Evolutionary conservation across 1,139 yeast genomes (phyloP), one percentile per base, ranked within the genome.

Genomic region (Debaryomyces fabryi): DNA sequence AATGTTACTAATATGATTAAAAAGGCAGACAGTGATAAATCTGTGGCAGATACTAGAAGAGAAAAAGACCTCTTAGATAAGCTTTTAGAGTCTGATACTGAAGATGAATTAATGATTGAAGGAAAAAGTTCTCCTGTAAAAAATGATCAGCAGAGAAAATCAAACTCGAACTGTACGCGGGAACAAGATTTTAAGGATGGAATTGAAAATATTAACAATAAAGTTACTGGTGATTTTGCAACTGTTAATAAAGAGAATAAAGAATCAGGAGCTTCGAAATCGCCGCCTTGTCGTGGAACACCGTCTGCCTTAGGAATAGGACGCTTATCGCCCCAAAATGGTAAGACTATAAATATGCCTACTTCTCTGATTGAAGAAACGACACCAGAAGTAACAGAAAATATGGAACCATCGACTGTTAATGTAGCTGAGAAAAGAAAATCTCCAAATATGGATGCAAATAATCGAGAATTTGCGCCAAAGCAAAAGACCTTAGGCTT

Each of bases 1-100:
- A 71, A 73, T 13, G 93, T 88, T 1, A 70, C 81, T 3, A 66
- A 69, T 34, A 58, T 86, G 68, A 76, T 85, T 46, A 34, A 49
- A 51, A 45, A 21, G 49, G 55, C 52, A 23, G 49, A 46, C 6
- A 46, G 39, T 15, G 33, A 35, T 27, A 42, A 50, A 21, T 42
- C 49, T 21, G 49, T 44, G 16, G 48, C 49, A 3, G 48, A 43
- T 8, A 48, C 45, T 38, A 49, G 45, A 36, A 41, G 48, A 25
- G 51, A 35, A 2, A 51, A 41, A 23, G 64, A 62, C 38, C 33
- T 62, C 16, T 53, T 66, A 20, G 70, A 66, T 39, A 52, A 49
- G 15, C 46, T 67, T 23, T 47, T 64, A n/a, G 63, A 61, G 47
- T 64, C 69, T 0, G 67, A 60, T 35, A 49, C 54, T 42, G 65